Conservation (phyloP, 164 flowering plant species). For the Litsea cubeba region DNA sequence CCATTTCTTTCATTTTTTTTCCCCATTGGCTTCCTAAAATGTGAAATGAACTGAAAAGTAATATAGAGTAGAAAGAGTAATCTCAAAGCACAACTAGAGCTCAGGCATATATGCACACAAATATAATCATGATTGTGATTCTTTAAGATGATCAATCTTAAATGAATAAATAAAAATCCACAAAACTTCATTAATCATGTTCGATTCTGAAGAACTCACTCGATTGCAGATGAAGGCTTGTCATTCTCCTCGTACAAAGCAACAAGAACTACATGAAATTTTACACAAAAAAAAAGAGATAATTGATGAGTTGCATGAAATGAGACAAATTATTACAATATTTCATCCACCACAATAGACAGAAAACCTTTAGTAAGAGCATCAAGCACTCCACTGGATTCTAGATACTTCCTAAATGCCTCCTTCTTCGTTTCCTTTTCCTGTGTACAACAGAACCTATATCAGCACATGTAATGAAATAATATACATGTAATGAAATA, state of each 20-base stretch:
- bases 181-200: neutral
- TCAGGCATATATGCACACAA: neutral
- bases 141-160: neutral
- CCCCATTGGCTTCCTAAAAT: too few species aligned
- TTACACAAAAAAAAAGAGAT: neutral
- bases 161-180: neutral
- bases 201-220: constrained; percentile 45
- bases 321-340: too few species aligned
- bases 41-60: neutral
- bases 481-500: neutral
- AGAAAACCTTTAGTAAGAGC: constrained; percentile 81
- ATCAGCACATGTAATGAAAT: neutral
- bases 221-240: constrained; percentile 84
- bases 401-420: constrained; percentile 93
- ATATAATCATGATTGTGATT: neutral
- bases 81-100: neutral
- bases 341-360: neutral
- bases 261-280: constrained; percentile 63
- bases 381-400: constrained; percentile 91
- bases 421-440: constrained; percentile 97
- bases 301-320: constrained; percentile 5
- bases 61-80: too few species aligned
- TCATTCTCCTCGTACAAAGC: constrained; percentile 90
- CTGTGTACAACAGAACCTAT: constrained; percentile 26
- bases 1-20: too few species aligned